Evolutionary conservation across 345 rosid species (phyloP).

Genomic region (sweet orange (Citrus sinensis)): DVS_A1.0 CM039168.1:29319501-29320000

Average conservation of each 20-base stretch:
- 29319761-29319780: neutral
- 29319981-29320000: no score
- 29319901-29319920: constrained; percentile 73
- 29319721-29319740: neutral
- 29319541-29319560: no score
- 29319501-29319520: no score
- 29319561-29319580: no score
- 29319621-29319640: neutral
- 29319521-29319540: no score
- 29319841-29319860: neutral
- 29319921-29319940: constrained; percentile 27
- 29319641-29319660: neutral
- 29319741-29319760: neutral
- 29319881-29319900: constrained; percentile 55
- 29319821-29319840: neutral
- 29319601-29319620: neutral
- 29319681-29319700: neutral
- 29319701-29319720: neutral
- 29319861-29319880: constrained; percentile 48
- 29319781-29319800: neutral
- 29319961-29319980: no score
- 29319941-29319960: no score
- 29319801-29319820: neutral
- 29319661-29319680: neutral
- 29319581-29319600: neutral